Base-by-base conservation (phyloP, 352 stramenopile species). In the Phytopythium kandeliae region DNA sequence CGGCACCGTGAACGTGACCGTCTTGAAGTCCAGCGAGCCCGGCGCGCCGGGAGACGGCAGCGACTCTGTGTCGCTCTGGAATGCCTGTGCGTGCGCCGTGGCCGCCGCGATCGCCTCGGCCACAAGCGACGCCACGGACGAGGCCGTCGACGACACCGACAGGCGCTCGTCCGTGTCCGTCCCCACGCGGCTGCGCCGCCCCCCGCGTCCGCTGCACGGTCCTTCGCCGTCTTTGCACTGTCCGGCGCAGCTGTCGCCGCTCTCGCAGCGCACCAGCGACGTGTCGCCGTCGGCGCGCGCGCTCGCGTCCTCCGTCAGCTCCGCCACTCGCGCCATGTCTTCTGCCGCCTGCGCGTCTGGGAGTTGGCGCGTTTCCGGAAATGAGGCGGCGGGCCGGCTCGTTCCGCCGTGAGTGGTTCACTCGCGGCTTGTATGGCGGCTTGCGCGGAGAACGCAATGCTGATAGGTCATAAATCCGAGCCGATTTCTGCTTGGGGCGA, bases 21-120 rank as follows among this genome's bases (percentile, higher is more conserved):
- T 75, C 43, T 75, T 75, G 54, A 65, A 75, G 52, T 60, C 60
- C 54, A 75, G 71, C 3, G 63, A 75, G 26, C 71, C 63, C 0
- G 60, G 60, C 3, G 51, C 66, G 31, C 63, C 66, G n/a, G 65
- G 62, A 13, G 59, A 67, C 17, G 60, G 56, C 21, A 60, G 58
- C 26, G 43, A 28, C 19, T 43, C 34, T 12, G 6, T 24, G 13
- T 45, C 36, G 11, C 36, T 21, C 22, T 38, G 26, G n/a, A 30
- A 30, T 0, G 17, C 26, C n/a, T 50, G 44, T n/a, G 44, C 44
- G n/a, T 37, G 48, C 25, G 22, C 33, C 21, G 34, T 36, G 48
- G 34, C 34, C 16, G 48, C 48, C 38, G 36, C 36, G 36, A 55
- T 45, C 17, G 48, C 48, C 48, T 40, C 37, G 25, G 48, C 35